Evolutionary conservation across 2,329 filamentous ascomycete species (phyloP).

Genomic region (Colletotrichum sp.): DNA sequence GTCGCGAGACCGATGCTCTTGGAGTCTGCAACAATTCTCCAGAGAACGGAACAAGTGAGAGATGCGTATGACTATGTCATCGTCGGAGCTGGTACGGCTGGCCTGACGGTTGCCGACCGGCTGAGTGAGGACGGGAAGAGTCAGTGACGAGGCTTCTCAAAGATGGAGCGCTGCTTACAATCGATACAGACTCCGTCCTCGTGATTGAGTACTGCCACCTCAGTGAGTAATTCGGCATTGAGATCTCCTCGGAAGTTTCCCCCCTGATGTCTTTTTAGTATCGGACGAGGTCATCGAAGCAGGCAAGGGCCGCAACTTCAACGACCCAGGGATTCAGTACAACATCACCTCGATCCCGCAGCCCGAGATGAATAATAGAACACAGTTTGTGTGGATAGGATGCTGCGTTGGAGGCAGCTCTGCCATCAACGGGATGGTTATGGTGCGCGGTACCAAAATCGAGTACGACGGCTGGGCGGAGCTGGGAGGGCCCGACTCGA

Average conservation of each 20-base stretch:
- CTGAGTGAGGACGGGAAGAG: slow-evolving; percentile 34
- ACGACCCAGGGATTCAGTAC: slow-evolving; percentile 24
- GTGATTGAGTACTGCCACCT: slow-evolving; percentile 20
- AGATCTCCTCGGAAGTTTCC: no score
- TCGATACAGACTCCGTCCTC: slow-evolving; percentile 5
- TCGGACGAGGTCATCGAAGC: background rate
- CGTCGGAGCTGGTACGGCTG: slow-evolving; percentile 48
- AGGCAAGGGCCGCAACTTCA: background rate
- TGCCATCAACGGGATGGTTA: slow-evolving; percentile 43
- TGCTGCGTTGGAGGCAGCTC: slow-evolving; percentile 42
- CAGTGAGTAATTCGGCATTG: background rate
- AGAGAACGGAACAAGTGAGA: background rate
- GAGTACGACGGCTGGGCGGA: slow-evolving; percentile 50
- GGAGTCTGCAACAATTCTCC: background rate
- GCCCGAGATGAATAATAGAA: slow-evolving; percentile 27
- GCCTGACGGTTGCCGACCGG: slow-evolving; percentile 42
- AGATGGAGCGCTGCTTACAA: background rate
- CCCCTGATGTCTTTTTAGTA: background rate
- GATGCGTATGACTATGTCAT: slow-evolving; percentile 35
- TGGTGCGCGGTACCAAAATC: slow-evolving; percentile 34
- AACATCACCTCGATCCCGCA: slow-evolving; percentile 33
- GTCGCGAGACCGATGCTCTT: background rate
- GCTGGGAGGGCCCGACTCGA: slow-evolving; percentile 50
- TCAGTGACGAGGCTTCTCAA: background rate
- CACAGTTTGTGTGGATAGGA: slow-evolving; percentile 31